A percentile compares a stretch with the other conserved stretches of the same genome.
Conservation (phyloP, 2,329 filamentous ascomycete species). For the Penicillium capsulatum region DNA sequence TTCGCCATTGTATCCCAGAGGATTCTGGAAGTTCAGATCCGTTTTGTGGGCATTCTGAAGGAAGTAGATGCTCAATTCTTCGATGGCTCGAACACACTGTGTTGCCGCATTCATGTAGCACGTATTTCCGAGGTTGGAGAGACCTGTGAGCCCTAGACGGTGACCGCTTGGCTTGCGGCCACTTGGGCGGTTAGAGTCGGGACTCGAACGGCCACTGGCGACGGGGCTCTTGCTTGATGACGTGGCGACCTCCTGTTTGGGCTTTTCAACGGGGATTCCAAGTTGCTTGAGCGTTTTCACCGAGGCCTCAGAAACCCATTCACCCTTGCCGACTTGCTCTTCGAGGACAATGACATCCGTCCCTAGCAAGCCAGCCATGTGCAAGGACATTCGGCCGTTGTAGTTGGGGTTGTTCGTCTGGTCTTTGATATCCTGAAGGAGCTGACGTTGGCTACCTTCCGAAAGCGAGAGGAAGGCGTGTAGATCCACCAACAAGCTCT, state of each 20-base stretch:
- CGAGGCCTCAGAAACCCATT: constrained; percentile 52
- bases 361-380: constrained; percentile 62
- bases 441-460: constrained; percentile 60
- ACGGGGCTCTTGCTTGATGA: constrained; percentile 41
- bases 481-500: constrained; percentile 57
- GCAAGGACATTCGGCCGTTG: constrained; percentile 67
- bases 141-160: constrained; percentile 71
- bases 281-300: constrained; percentile 43
- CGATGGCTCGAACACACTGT: constrained; percentile 88
- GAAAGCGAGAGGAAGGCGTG: constrained; percentile 60
- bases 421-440: constrained; percentile 61
- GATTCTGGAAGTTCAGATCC: constrained; percentile 82
- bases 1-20: constrained; percentile 76
- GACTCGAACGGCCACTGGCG: constrained; percentile 63
- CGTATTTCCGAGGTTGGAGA: constrained; percentile 90
- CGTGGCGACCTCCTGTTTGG: constrained; percentile 27
- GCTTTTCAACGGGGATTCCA: constrained; percentile 47
- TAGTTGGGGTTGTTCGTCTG: constrained; percentile 69
- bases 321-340: constrained; percentile 60
- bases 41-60: constrained; percentile 66
- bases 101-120: constrained; percentile 99
- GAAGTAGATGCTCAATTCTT: constrained; percentile 92
- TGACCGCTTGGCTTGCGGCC: constrained; percentile 62
- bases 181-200: constrained; percentile 64
- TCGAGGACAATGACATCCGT: constrained; percentile 80